phyloP scores from a whole-genome alignment of 257 asterid genomes.

The Voacanga thouarsii region DNA sequence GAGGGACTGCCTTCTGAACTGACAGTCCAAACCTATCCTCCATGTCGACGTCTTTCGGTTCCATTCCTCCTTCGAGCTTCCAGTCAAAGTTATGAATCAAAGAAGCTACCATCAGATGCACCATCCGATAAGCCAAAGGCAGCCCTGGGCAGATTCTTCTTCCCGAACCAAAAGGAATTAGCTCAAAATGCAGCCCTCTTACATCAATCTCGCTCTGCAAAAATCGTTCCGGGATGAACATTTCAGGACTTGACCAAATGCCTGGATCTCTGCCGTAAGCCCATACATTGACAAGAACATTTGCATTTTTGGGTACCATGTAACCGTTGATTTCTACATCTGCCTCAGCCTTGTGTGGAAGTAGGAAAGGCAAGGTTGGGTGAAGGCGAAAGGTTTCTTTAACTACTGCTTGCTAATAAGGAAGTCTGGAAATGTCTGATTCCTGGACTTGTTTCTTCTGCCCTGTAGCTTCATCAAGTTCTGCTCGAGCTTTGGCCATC shows the following conservation, averaged over 20 bases:
- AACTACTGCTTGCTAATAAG: neutral
- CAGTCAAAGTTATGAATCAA: neutral
- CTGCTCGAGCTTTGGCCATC: neutral
- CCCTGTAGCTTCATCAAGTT: neutral
- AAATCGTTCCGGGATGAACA: neutral
- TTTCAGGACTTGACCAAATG: neutral
- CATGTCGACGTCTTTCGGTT: neutral
- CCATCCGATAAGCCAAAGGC: neutral
- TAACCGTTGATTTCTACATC: neutral
- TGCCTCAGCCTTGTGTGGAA: neutral
- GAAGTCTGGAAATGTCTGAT: neutral
- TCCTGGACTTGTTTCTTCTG: neutral
- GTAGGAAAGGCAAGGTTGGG: neutral
- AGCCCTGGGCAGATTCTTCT: neutral
- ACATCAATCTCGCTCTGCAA: neutral
- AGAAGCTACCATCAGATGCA: neutral
- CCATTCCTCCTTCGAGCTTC: neutral
- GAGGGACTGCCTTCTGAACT: neutral
- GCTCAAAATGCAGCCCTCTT: neutral
- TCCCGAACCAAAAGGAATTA: neutral
- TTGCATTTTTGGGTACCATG: neutral
- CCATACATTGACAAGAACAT: neutral
- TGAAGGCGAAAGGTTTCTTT: conserved; percentile 4
- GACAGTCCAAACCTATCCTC: neutral
- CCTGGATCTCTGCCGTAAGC: neutral